Evolutionary conservation across 2,329 filamentous ascomycete genomes (phyloP), one percentile per base, ranked within the genome.

Genomic region (Magnaporthales sp.): DNA sequence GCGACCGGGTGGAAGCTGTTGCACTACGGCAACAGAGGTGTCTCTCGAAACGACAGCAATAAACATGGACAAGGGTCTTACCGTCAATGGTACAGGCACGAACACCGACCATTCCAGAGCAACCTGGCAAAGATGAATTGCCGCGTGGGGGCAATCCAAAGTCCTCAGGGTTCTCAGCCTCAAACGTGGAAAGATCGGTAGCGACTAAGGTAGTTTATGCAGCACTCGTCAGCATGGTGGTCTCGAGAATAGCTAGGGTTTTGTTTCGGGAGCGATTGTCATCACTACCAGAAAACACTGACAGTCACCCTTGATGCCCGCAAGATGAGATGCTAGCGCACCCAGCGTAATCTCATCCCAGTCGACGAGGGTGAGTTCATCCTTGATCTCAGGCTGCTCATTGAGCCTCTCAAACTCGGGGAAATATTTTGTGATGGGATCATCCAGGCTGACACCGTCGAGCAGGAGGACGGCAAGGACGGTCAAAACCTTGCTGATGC

Each of bases 391-490:
- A 13, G 51, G 11, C 30, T 62, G 56, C 13, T 46, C 29, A 26
- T 38, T 22, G 10, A 66, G 11, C 56, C 70, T 68, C 46, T 67
- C 72, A 60, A 78, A 70, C 63, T 78, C 75, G 0, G 82, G 80
- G 4, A 84, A 71, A 64, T 81, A 81, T 51, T 81, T 77, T 1
- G 80, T 76, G 5, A 85, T 74, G 0, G 79, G 79, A 62, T 78
- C 78, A 1, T 82, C 75, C 73, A 77, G 63, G 19, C 75, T 71
- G 15, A 79, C 72, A 2, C 72, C 70, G 0, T 68, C 64, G 11
- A 66, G 56, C 64, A 38, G 68, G 78, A 79, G 7, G 75, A 75
- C 70, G 0, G 75, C 73, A 8, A 81, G 69, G 0, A 71, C 68
- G 0, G 74, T 68, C 31, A 77, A 69, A 4, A 77, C 67, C 68